Conservation (phyloP, 2,329 filamentous ascomycete genomes). For the Aspergillus fijiensis region DNA sequence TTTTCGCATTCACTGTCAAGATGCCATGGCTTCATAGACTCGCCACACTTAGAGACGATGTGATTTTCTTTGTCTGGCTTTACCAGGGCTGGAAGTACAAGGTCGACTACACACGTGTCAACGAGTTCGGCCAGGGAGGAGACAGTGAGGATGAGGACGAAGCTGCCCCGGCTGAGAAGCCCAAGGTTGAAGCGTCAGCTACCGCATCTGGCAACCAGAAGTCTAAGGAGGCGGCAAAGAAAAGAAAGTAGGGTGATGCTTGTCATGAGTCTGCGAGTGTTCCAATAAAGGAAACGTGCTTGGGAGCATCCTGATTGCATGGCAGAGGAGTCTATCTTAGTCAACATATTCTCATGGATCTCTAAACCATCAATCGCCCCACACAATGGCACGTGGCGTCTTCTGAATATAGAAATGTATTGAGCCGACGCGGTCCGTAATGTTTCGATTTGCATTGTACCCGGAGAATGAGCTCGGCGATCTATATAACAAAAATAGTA, state of each 20-base stretch:
- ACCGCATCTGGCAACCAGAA: constrained; percentile 31
- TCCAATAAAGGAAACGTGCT: neutral
- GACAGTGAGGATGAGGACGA: constrained; percentile 70
- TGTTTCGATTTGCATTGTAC: too few relatives aligned
- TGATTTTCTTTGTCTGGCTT: constrained; percentile 97
- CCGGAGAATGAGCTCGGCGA: too few relatives aligned
- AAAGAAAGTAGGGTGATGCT: constrained; percentile 31
- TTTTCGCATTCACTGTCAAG: constrained; percentile 99
- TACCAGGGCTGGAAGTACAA: constrained; percentile 94
- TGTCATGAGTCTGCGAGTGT: neutral
- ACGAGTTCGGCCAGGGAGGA: constrained; percentile 98
- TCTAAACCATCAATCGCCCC: neutral
- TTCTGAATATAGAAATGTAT: too few relatives aligned
- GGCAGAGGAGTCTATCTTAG: neutral
- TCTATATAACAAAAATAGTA: too few relatives aligned
- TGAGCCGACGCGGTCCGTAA: too few relatives aligned
- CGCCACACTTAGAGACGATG: constrained; percentile 87
- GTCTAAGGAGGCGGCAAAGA: constrained; percentile 31
- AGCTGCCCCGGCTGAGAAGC: constrained; percentile 17
- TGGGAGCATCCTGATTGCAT: neutral
- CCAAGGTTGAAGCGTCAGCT: constrained; percentile 13
- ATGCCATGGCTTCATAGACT: constrained; percentile 94
- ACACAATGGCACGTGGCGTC: too few relatives aligned
- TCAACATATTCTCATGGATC: neutral
- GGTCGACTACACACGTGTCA: constrained; percentile 86